Evolutionary conservation across 495 filamentous ascomycete species (phyloP).

Genomic region (Cudoniella acicularis): DNA sequence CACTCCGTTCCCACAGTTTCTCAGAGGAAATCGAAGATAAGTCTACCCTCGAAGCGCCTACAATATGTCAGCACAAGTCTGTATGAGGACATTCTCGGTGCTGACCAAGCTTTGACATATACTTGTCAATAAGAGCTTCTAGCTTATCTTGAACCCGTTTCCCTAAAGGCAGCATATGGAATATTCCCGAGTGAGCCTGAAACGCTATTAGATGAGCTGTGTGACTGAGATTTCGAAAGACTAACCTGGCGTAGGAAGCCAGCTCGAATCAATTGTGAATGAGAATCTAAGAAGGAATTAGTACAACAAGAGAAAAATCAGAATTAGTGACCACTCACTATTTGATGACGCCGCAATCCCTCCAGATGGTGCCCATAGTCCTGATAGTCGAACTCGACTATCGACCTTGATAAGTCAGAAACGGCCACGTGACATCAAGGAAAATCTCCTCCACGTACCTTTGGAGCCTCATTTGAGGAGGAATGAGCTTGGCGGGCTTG

Average conservation of each 20-base stretch:
- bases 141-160: conserved; percentile 85
- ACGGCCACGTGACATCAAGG: not conserved
- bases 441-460: not conserved
- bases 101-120: conserved; percentile 77
- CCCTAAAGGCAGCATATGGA: conserved; percentile 91
- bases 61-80: conserved; percentile 22
- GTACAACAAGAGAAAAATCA: not conserved
- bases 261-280: conserved; percentile 69
- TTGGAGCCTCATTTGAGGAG: not conserved
- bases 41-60: conserved; percentile 82
- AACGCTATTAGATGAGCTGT: too few species aligned
- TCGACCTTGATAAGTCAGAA: conserved; percentile 38
- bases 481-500: not conserved
- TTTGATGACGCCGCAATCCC: conserved; percentile 58
- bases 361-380: conserved; percentile 73
- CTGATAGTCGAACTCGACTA: conserved; percentile 60
- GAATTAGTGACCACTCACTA: conserved; percentile 38
- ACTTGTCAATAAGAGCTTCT: conserved; percentile 77
- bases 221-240: too few species aligned
- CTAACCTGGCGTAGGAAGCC: conserved; percentile 76
- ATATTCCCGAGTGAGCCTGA: conserved; percentile 82
- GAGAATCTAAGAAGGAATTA: conserved; percentile 52
- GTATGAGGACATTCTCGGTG: conserved; percentile 6
- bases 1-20: conserved; percentile 69
- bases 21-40: conserved; percentile 86